Percentiles rank a stretch among this genome's conserved stretches.
Conservation (phyloP, 1,139 yeast species). For the Kodamaea suecica region DNA sequence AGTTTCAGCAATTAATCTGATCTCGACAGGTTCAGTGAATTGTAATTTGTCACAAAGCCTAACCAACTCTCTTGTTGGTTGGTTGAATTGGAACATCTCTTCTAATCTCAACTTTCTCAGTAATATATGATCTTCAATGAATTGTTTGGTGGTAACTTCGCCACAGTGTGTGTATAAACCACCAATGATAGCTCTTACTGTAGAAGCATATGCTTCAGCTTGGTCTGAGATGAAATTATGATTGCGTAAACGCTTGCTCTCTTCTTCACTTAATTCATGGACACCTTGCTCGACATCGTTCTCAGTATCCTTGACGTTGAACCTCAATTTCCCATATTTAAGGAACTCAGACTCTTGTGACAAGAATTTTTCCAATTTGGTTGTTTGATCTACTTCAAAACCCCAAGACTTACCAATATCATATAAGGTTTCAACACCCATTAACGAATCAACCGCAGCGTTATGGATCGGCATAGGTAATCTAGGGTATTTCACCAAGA, state of each 20-base stretch:
- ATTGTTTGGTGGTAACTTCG: slow-evolving; percentile 56
- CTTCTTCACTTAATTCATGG: slow-evolving; percentile 41
- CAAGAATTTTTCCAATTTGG: slow-evolving; percentile 65
- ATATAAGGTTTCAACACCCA: slow-evolving; percentile 62
- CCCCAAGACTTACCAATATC: slow-evolving; percentile 83
- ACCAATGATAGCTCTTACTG: slow-evolving; percentile 70
- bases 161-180: slow-evolving; percentile 69
- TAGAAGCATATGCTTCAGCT: slow-evolving; percentile 47
- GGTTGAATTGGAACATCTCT: slow-evolving; percentile 72
- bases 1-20: slow-evolving; percentile 86
- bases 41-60: slow-evolving; percentile 75
- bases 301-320: slow-evolving; percentile 24
- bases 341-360: slow-evolving; percentile 65
- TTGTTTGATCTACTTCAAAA: slow-evolving; percentile 66
- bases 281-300: slow-evolving; percentile 49
- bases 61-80: slow-evolving; percentile 83
- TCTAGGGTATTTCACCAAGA: slow-evolving; percentile 79
- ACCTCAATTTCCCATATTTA: slow-evolving; percentile 65
- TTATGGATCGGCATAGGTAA: slow-evolving; percentile 77
- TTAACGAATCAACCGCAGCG: slow-evolving; percentile 69
- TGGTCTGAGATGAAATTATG: slow-evolving; percentile 30
- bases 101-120: slow-evolving; percentile 75
- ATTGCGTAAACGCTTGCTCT: slow-evolving; percentile 21
- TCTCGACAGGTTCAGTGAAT: slow-evolving; percentile 66
- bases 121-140: slow-evolving; percentile 69